Conservation (phyloP, 768 basidiomycete species). For the Lenzites betulinus region DNA sequence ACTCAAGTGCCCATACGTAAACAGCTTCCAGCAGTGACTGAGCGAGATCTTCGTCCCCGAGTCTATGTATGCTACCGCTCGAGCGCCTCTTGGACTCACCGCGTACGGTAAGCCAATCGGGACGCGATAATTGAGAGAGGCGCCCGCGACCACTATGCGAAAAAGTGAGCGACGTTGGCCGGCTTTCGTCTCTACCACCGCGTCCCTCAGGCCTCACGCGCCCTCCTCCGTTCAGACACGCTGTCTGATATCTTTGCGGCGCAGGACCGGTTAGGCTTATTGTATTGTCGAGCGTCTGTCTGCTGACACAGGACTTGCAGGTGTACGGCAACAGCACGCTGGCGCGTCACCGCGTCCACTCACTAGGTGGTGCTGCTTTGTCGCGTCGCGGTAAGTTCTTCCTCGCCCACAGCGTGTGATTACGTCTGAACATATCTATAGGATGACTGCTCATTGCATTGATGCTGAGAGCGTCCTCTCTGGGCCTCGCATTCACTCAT, state of each 20-base stretch:
- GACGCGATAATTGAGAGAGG: not conserved
- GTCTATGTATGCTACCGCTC: not conserved
- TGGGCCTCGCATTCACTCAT: slow-evolving; percentile 57
- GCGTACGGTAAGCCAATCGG: slow-evolving; percentile 5
- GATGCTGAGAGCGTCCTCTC: slow-evolving; percentile 85
- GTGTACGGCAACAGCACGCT: slow-evolving; percentile 13
- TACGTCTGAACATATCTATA: slow-evolving; percentile 27
- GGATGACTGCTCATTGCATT: slow-evolving; percentile 76
- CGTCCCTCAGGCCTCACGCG: slow-evolving; percentile 7
- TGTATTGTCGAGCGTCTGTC: not conserved
- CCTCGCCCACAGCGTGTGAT: not conserved
- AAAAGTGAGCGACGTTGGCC: slow-evolving; percentile 19
- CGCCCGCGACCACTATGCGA: slow-evolving; percentile 5
- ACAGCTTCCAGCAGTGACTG: no score
- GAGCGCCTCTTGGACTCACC: not conserved
- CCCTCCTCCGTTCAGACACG: slow-evolving; percentile 5
- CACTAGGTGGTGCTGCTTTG: slow-evolving; percentile 17
- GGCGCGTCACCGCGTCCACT: slow-evolving; percentile 15
- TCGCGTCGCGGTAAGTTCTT: slow-evolving; percentile 23
- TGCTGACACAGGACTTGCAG: not conserved
- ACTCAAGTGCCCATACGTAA: no score
- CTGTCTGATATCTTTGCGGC: not conserved
- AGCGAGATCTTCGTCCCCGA: no score
- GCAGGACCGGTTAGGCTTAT: not conserved
- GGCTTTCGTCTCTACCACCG: slow-evolving; percentile 9